Evolutionary conservation across 768 basidiomycete species (phyloP).

Genomic region (Leccinellum albellum): DNA sequence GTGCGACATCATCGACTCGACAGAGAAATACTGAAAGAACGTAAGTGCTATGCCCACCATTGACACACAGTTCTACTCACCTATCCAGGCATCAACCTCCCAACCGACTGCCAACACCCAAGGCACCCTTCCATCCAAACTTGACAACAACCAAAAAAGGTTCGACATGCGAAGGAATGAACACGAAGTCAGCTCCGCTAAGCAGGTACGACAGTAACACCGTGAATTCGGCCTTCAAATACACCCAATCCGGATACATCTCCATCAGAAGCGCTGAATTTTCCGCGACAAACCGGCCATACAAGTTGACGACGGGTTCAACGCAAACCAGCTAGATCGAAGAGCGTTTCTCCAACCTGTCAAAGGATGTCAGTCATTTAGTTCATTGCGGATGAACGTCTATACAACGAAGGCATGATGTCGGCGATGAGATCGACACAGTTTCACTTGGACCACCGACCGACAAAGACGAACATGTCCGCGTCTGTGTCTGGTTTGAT

Average conservation of each 20-base stretch:
- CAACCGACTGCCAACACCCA: too few relatives aligned
- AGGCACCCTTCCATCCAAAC: slow-evolving; percentile 80
- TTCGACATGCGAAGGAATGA: slow-evolving; percentile 94
- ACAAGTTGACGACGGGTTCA: slow-evolving; percentile 92
- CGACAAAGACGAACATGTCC: slow-evolving; percentile 93
- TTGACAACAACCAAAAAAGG: slow-evolving; percentile 95
- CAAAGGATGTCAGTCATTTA: background rate
- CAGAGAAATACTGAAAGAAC: too few relatives aligned
- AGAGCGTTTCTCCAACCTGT: slow-evolving; percentile 78
- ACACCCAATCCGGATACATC: too few relatives aligned
- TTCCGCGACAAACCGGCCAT: slow-evolving; percentile 64
- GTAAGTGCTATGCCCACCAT: too few relatives aligned
- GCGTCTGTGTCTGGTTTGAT: slow-evolving; percentile 88
- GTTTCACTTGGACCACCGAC: slow-evolving; percentile 97
- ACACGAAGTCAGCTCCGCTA: slow-evolving; percentile 90
- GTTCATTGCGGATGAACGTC: slow-evolving; percentile 28
- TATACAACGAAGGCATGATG: slow-evolving; percentile 81
- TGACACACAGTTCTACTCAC: too few relatives aligned
- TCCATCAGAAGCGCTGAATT: too few relatives aligned
- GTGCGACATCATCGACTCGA: too few relatives aligned
- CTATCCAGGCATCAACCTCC: too few relatives aligned
- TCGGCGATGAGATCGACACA: slow-evolving; percentile 95
- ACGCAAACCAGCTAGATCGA: slow-evolving; percentile 84
- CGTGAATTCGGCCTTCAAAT: too few relatives aligned
- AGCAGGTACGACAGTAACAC: slow-evolving; percentile 85